A percentile compares a stretch with the other conserved stretches of the same genome.
Conservation (phyloP, 257 asterid species). For the Nicotiana benthamiana region DNA sequence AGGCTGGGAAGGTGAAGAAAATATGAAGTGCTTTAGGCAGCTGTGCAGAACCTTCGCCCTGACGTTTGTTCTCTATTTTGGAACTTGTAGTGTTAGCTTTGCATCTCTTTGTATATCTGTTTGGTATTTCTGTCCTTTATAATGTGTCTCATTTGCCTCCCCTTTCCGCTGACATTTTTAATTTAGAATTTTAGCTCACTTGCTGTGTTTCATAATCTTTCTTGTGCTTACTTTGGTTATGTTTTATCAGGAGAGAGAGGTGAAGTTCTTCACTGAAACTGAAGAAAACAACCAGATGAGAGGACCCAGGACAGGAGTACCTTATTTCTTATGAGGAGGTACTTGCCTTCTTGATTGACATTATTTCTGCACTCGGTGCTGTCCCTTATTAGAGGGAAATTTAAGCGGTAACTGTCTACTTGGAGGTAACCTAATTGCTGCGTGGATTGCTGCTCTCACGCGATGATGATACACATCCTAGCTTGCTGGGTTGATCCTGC, state of each 20-base stretch:
- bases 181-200: background rate
- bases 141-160: background rate
- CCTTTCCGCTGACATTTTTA: background rate
- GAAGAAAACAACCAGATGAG: conserved; percentile 99
- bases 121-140: background rate
- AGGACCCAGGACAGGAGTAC: conserved; percentile 97
- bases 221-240: background rate
- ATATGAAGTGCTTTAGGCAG: background rate
- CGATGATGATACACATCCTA: conserved; percentile 1
- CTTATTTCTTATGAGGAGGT: conserved; percentile 63
- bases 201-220: background rate
- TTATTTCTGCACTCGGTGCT: conserved; percentile 1
- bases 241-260: conserved; percentile 78
- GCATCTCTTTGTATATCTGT: background rate
- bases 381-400: background rate
- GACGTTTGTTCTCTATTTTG: background rate
- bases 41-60: background rate
- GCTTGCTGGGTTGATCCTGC: conserved; percentile 19
- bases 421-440: conserved; percentile 5
- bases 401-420: background rate
- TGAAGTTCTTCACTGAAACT: conserved; percentile 96
- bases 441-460: background rate
- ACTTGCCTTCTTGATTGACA: background rate
- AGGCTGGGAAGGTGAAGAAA: background rate
- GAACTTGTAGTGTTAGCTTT: background rate